These are phyloP conservation scores for sunflower (Helianthus annuus) DNA, from an alignment of 129 eudicot genomes.

Conservation along the genomic window DNA sequence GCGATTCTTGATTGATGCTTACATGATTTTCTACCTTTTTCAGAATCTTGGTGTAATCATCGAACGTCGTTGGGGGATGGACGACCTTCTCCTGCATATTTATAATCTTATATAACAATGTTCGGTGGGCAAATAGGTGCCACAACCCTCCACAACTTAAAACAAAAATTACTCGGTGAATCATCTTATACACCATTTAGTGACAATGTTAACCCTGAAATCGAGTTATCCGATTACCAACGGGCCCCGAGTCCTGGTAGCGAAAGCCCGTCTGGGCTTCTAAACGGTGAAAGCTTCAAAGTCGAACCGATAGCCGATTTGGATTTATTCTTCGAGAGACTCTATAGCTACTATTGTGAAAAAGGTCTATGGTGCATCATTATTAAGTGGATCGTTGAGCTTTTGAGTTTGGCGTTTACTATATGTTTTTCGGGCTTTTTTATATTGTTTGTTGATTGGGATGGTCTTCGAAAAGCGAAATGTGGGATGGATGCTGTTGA, in stretches of 20 bases:
- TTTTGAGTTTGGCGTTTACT: slow-evolving; percentile 69
- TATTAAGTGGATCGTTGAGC: slow-evolving; percentile 84
- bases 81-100: slow-evolving; percentile 37
- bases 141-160: slow-evolving; percentile 49
- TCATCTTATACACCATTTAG: slow-evolving; percentile 52
- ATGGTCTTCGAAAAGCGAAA: slow-evolving; percentile 77
- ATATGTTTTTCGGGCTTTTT: slow-evolving; percentile 79
- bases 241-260: slow-evolving; percentile 71
- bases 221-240: slow-evolving; percentile 76
- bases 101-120: slow-evolving; percentile 55
- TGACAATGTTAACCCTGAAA: slow-evolving; percentile 57
- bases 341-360: slow-evolving; percentile 83
- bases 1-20: slow-evolving; percentile 7
- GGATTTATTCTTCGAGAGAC: slow-evolving; percentile 78
- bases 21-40: slow-evolving; percentile 12
- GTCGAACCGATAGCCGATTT: slow-evolving; percentile 71
- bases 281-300: slow-evolving; percentile 67
- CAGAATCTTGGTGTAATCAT: slow-evolving; percentile 43
- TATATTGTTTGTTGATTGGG: slow-evolving; percentile 76
- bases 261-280: slow-evolving; percentile 89
- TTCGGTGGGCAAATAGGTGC: slow-evolving; percentile 59
- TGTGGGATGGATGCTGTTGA: slow-evolving; percentile 96
- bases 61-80: slow-evolving; percentile 58
- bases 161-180: slow-evolving; percentile 50
- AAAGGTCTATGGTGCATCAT: slow-evolving; percentile 93